These are phyloP conservation scores for Septoria linicola DNA, from an alignment of 2,329 filamentous ascomycete genomes.

Conservation along the genomic window DNA sequence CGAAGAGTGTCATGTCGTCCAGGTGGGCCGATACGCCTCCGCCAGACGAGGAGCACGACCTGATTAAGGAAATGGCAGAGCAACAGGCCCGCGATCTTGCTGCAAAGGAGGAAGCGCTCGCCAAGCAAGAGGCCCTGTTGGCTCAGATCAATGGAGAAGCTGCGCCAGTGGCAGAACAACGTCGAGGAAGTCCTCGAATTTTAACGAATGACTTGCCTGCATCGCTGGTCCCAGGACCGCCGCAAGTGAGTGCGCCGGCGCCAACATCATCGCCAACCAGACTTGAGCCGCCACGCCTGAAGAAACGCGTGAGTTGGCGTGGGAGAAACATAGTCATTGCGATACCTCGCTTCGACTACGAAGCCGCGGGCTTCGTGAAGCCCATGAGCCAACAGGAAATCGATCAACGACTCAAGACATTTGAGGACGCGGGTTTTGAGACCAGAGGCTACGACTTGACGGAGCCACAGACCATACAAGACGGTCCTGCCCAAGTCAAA, in stretches of 20 bases:
- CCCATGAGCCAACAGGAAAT: slow-evolving; percentile 55
- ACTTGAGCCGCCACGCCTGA: slow-evolving; percentile 39
- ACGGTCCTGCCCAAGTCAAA: slow-evolving; percentile 57
- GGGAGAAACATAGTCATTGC: slow-evolving; percentile 48
- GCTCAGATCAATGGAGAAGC: slow-evolving; percentile 16
- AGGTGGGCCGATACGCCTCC: slow-evolving; percentile 33
- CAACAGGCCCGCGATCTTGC: slow-evolving; percentile 11
- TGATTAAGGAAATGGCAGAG: slow-evolving; percentile 4
- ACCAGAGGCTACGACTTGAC: slow-evolving; percentile 66
- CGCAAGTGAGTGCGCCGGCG: slow-evolving; percentile 1
- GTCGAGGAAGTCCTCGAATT: neutral
- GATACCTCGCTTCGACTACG: slow-evolving; percentile 46
- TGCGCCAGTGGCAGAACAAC: slow-evolving; percentile 1
- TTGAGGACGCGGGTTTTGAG: slow-evolving; percentile 69
- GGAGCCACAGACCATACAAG: slow-evolving; percentile 37
- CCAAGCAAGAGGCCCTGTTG: slow-evolving; percentile 11
- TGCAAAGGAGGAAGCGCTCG: slow-evolving; percentile 8
- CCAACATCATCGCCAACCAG: slow-evolving; percentile 17
- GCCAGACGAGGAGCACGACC: slow-evolving; percentile 17
- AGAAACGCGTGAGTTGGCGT: slow-evolving; percentile 48
- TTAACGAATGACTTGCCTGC: neutral
- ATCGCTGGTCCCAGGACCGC: slow-evolving; percentile 9
- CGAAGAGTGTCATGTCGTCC: slow-evolving; percentile 31
- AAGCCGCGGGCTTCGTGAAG: slow-evolving; percentile 43
- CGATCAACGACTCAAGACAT: slow-evolving; percentile 61